phyloP scores from a whole-genome alignment of 2,329 filamentous ascomycete species.

The Tothia fuscella region DNA sequence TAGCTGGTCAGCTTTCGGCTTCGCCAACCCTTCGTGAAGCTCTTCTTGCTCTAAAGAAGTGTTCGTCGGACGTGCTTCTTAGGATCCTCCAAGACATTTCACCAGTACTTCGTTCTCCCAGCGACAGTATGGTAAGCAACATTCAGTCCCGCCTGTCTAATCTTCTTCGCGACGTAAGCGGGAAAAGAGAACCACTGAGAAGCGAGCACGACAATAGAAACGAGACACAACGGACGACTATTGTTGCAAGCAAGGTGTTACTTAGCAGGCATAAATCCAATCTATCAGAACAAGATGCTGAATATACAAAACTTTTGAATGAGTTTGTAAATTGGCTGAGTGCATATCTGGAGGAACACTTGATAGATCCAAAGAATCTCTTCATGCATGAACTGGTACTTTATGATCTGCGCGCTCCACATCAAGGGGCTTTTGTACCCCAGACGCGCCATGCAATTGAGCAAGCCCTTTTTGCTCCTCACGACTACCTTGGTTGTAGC shows the following conservation, averaged over 20 bases:
- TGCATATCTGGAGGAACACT: slow-evolving; percentile 31
- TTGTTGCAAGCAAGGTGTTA: slow-evolving; percentile 71
- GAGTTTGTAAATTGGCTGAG: slow-evolving; percentile 40
- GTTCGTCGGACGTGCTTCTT: slow-evolving; percentile 42
- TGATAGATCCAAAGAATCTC: slow-evolving; percentile 39
- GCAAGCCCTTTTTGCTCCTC: slow-evolving; percentile 56
- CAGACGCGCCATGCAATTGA: slow-evolving; percentile 59
- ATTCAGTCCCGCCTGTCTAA: slow-evolving; percentile 11
- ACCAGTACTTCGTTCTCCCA: slow-evolving; percentile 15
- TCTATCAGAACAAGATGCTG: slow-evolving; percentile 57
- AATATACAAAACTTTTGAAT: slow-evolving; percentile 56
- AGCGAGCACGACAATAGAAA: slow-evolving; percentile 64
- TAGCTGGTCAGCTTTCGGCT: slow-evolving; percentile 43
- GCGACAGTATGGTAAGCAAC: slow-evolving; percentile 24
- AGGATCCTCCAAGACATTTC: slow-evolving; percentile 30
- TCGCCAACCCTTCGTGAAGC: slow-evolving; percentile 42
- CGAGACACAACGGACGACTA: slow-evolving; percentile 61
- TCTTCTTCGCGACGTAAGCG: not conserved
- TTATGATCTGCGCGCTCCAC: slow-evolving; percentile 59
- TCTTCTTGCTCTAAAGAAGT: slow-evolving; percentile 47
- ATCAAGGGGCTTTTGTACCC: slow-evolving; percentile 63
- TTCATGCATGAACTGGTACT: slow-evolving; percentile 62
- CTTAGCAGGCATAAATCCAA: slow-evolving; percentile 62
- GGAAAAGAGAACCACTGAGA: slow-evolving; percentile 37
- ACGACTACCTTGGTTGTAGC: slow-evolving; percentile 64